These are phyloP conservation scores for Russula sp. DNA, from an alignment of 768 basidiomycete genomes.

Conservation along the genomic window DNA sequence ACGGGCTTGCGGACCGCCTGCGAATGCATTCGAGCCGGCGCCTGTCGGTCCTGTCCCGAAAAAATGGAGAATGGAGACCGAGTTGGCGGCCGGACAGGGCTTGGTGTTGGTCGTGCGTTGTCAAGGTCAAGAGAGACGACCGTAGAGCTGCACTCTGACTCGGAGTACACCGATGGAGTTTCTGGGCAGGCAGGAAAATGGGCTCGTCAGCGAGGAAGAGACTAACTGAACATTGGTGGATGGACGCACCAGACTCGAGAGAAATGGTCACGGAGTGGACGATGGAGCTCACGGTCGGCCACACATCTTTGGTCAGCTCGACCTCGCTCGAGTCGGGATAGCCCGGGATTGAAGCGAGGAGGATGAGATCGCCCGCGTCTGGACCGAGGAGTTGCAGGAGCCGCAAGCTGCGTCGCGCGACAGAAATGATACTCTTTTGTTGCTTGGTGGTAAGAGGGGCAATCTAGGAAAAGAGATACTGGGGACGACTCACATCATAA, in stretches of 20 bases:
- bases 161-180: neutral
- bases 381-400: neutral
- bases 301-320: neutral
- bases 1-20: slow-evolving; percentile 9
- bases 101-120: neutral
- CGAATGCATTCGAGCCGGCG: no score
- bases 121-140: neutral
- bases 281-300: neutral
- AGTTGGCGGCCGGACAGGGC: no score
- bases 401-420: slow-evolving; percentile 10
- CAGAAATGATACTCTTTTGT: neutral
- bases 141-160: neutral
- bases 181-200: neutral
- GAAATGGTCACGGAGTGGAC: slow-evolving; percentile 7
- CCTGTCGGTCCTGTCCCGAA: neutral
- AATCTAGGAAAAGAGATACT: neutral
- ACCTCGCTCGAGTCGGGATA: neutral
- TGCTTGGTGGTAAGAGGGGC: no score
- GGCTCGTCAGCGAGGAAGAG: neutral
- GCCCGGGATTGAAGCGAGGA: neutral
- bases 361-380: neutral
- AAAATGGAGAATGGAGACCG: neutral
- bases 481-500: slow-evolving; percentile 4
- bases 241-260: slow-evolving; percentile 9
- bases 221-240: no score